Conservation (phyloP, 345 rosid genomes). For the Populus euphratica region DNA sequence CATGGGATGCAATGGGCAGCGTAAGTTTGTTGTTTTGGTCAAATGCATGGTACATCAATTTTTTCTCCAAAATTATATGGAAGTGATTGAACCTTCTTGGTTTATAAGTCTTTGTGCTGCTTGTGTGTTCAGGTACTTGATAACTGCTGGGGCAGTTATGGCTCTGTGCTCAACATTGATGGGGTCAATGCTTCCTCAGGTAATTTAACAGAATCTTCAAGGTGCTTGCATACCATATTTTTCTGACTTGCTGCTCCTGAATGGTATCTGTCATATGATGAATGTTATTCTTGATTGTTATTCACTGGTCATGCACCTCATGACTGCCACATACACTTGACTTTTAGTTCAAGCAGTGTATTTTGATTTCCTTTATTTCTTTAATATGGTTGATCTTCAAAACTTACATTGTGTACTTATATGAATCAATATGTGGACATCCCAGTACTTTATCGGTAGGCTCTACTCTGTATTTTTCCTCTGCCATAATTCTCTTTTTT, state of each 20-base stretch:
- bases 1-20: conserved; percentile 97
- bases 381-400: background rate
- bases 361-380: background rate
- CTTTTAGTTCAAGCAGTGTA: background rate
- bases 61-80: background rate
- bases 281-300: background rate
- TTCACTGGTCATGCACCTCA: background rate
- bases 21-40: conserved; percentile 45
- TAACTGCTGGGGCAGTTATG: conserved; percentile 85
- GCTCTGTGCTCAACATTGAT: conserved; percentile 92
- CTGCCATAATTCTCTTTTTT: background rate
- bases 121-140: conserved; percentile 55
- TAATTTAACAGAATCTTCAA: conserved; percentile 16
- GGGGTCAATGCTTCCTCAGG: conserved; percentile 99
- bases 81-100: background rate
- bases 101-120: conserved; percentile 8
- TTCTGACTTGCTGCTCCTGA: background rate
- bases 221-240: background rate
- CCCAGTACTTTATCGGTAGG: background rate
- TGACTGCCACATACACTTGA: background rate
- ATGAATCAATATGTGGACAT: background rate
- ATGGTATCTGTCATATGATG: background rate
- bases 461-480: background rate
- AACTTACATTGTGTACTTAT: background rate
- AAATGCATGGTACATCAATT: background rate